phyloP scores from a whole-genome alignment of 2,329 filamentous ascomycete genomes.

The Xylariaceae sp. region DNA sequence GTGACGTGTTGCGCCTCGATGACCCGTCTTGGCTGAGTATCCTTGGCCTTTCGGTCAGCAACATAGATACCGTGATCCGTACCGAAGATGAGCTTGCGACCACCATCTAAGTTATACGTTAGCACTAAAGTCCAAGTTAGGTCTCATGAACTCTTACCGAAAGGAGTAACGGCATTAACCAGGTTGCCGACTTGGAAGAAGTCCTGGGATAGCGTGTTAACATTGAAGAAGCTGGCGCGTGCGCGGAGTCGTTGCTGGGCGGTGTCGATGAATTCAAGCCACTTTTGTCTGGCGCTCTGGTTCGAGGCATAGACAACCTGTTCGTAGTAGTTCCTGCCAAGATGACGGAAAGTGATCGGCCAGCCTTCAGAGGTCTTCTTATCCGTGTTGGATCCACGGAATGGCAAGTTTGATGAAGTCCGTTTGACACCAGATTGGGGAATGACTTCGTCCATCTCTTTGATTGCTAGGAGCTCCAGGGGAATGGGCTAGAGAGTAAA shows the following conservation, averaged over 20 bases:
- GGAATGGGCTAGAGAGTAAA: constrained; percentile 66
- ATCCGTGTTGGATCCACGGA: constrained; percentile 42
- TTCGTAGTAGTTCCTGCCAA: constrained; percentile 94
- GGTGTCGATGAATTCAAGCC: constrained; percentile 90
- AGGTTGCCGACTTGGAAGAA: constrained; percentile 66
- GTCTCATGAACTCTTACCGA: constrained; percentile 54
- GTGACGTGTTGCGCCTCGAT: constrained; percentile 84
- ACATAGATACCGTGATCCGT: constrained; percentile 93
- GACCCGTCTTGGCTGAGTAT: constrained; percentile 72
- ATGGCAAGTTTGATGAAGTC: constrained; percentile 73
- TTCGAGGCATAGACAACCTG: constrained; percentile 82
- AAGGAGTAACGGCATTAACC: constrained; percentile 91
- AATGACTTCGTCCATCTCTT: constrained; percentile 95
- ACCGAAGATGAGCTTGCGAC: constrained; percentile 87
- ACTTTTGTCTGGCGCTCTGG: constrained; percentile 84
- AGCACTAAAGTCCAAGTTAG: constrained; percentile 8
- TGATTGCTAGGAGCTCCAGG: constrained; percentile 84
- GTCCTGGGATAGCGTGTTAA: constrained; percentile 53
- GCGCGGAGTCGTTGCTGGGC: constrained; percentile 84
- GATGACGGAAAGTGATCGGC: constrained; percentile 92
- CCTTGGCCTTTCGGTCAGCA: constrained; percentile 83
- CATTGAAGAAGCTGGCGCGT: constrained; percentile 86
- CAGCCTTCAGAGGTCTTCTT: constrained; percentile 69
- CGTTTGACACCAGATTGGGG: constrained; percentile 77
- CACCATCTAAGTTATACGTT: constrained; percentile 62